A percentile compares a stretch with the other conserved stretches of the same genome.
phyloP scores from a whole-genome alignment of 768 basidiomycete genomes.

The Amanita pallidorosea region DNA sequence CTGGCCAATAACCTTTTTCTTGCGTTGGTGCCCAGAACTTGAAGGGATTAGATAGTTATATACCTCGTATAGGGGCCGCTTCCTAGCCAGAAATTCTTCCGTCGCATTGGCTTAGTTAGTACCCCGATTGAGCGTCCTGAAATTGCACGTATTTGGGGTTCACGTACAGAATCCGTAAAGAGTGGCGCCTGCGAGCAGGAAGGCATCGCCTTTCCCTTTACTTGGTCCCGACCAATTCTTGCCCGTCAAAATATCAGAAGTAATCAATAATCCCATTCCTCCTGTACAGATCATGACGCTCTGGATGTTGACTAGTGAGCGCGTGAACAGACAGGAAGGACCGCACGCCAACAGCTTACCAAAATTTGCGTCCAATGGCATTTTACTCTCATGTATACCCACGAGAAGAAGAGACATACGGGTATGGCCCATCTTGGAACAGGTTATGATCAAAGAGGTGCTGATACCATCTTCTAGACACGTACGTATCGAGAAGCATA shows the following conservation, averaged over 20 bases:
- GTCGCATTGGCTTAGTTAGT: slow-evolving; percentile 90
- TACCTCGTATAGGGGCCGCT: slow-evolving; percentile 69
- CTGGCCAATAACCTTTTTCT: slow-evolving; percentile 64
- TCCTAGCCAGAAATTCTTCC: slow-evolving; percentile 80
- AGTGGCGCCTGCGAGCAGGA: slow-evolving; percentile 80
- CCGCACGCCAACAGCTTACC: slow-evolving; percentile 26
- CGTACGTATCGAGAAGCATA: slow-evolving; percentile 79
- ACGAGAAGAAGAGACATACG: slow-evolving; percentile 74
- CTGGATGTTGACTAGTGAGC: slow-evolving; percentile 18
- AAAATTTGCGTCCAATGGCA: slow-evolving; percentile 81
- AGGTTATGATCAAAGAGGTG: neutral
- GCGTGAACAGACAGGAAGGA: neutral
- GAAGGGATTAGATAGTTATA: neutral
- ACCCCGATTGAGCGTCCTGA: neutral
- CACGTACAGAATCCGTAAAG: slow-evolving; percentile 77
- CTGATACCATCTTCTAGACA: slow-evolving; percentile 13
- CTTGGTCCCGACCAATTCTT: slow-evolving; percentile 60
- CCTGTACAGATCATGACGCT: slow-evolving; percentile 64
- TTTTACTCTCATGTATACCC: slow-evolving; percentile 68
- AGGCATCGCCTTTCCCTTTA: slow-evolving; percentile 71
- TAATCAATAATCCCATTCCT: slow-evolving; percentile 73
- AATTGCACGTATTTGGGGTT: neutral
- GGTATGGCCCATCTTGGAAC: slow-evolving; percentile 80
- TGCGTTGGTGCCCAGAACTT: neutral
- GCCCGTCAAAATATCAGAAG: slow-evolving; percentile 64